Evolutionary conservation across 345 rosid species (phyloP), one percentile per base, ranked within the genome.

Genomic region (Streptanthus diversifolius): DNA sequence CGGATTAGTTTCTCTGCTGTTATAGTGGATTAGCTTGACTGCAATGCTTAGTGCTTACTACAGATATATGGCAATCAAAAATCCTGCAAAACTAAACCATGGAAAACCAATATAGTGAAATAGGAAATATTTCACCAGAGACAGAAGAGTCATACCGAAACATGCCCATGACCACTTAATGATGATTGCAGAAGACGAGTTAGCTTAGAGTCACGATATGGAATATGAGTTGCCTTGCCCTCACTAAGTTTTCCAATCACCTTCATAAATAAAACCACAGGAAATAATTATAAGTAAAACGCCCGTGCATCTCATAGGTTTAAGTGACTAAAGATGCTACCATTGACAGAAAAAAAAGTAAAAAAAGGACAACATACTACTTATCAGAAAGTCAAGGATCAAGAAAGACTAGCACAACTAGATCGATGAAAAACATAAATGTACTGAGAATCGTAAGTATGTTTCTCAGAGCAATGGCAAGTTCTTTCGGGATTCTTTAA

Each of bases 131-230:
- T 58, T 25, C 71, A 63, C 48, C 47, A 55, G 32, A 36, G 17
- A 27, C 30, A 56, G 24, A 64, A 66, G 48, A 74, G 65, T 82
- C 96, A 89, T 80, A 95, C 99, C 77, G 98, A 95, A 40, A 95
- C 98, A 84, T 95, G 98, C 15, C 99, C 99, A 64, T 87, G 98
- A 64, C 99, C 99, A 68, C 98, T 85, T 72, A 95, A 64, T 11
- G 99, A 95, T 74, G 99, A 90, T 76, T 95, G 99, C 84, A 95
- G 79, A 83, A 95, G 99, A 40, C 99, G 97, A 22, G 99, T 95
- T 53, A 95, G 96, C 82, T 95, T 95, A 45, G 99, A 95, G 78
- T 95, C 99, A 45, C 99, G 88, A 81, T 87, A 95, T 25, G 99
- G 99, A 82, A 95, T 96, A 81, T 95, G 99, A 78, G 95, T 92